A percentile compares a stretch with the other conserved stretches of the same genome.
phyloP scores from a whole-genome alignment of 1,284 basidiomycete genomes.

The Macrocybe sp. region DNA sequence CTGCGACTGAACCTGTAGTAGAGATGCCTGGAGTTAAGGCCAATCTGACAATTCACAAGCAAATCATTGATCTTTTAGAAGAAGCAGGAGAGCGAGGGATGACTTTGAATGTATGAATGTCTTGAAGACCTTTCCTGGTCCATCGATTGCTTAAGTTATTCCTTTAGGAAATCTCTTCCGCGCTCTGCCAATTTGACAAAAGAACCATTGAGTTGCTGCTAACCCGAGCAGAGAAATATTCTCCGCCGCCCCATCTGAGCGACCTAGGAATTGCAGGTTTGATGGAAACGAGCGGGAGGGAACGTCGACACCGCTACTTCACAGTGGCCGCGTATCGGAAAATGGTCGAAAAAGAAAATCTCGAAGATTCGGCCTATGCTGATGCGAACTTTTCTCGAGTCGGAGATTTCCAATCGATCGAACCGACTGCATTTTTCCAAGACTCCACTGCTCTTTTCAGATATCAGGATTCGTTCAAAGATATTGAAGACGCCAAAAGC shows the following conservation, averaged over 20 bases:
- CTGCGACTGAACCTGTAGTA: neutral
- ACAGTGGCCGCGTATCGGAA: conserved; percentile 56
- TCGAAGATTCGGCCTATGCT: conserved; percentile 43
- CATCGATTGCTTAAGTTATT: conserved; percentile 11
- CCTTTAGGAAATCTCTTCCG: conserved; percentile 57
- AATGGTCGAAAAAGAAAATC: conserved; percentile 51
- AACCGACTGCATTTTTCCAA: conserved; percentile 49
- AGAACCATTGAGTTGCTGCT: conserved; percentile 78
- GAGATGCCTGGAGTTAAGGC: conserved; percentile 38
- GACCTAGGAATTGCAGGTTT: conserved; percentile 65
- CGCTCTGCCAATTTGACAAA: conserved; percentile 67
- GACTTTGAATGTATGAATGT: conserved; percentile 56
- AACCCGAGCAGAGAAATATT: conserved; percentile 54
- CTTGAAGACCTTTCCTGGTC: neutral
- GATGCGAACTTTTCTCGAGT: conserved; percentile 43
- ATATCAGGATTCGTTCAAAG: conserved; percentile 47
- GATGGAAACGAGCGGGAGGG: conserved; percentile 73
- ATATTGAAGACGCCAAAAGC: conserved; percentile 16
- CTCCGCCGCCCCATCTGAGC: conserved; percentile 61
- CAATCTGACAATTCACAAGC: conserved; percentile 67
- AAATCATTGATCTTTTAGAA: conserved; percentile 67
- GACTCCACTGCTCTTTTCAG: conserved; percentile 32
- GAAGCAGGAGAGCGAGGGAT: conserved; percentile 60
- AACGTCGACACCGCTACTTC: conserved; percentile 77
- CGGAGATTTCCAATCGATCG: conserved; percentile 47